A percentile compares a stretch with the other conserved stretches of the same genome.
Conservation (phyloP, 2,329 filamentous ascomycete genomes). For the Penicillium brevicompactum region DNA sequence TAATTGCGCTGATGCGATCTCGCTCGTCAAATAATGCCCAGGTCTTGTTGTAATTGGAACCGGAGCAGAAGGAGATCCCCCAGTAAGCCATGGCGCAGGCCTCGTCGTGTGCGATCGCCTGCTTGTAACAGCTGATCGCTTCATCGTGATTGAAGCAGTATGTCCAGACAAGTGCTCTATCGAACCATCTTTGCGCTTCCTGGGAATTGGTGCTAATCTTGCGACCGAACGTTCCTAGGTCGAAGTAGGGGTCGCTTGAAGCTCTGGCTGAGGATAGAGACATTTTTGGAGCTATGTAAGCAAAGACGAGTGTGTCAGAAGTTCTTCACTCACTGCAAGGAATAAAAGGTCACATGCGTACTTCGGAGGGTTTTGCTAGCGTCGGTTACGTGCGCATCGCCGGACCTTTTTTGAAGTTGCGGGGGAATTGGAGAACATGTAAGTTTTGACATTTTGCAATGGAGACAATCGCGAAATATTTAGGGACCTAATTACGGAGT, state of each 20-base stretch:
- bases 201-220: constrained; percentile 27
- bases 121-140: constrained; percentile 34
- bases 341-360: too few relatives aligned
- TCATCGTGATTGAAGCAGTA: constrained; percentile 41
- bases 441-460: too few relatives aligned
- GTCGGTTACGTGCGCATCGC: constrained; percentile 6
- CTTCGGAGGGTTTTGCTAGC: constrained; percentile 16
- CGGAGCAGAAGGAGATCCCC: constrained; percentile 23
- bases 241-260: constrained; percentile 29
- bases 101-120: constrained; percentile 30
- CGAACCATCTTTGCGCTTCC: constrained; percentile 37
- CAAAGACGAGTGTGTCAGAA: background rate
- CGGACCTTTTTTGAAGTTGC: constrained; percentile 9
- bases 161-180: constrained; percentile 35
- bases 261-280: constrained; percentile 4
- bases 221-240: constrained; percentile 37
- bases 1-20: constrained; percentile 18
- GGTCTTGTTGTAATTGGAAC: constrained; percentile 26
- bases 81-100: constrained; percentile 37
- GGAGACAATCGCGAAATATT: too few relatives aligned
- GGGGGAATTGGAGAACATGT: too few relatives aligned
- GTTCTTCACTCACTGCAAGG: too few relatives aligned
- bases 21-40: constrained; percentile 20
- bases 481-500: too few relatives aligned
- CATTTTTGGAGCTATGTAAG: constrained; percentile 9